phyloP scores from a whole-genome alignment of 208 protist genomes.

The Novymonas esmeraldas region DNA sequence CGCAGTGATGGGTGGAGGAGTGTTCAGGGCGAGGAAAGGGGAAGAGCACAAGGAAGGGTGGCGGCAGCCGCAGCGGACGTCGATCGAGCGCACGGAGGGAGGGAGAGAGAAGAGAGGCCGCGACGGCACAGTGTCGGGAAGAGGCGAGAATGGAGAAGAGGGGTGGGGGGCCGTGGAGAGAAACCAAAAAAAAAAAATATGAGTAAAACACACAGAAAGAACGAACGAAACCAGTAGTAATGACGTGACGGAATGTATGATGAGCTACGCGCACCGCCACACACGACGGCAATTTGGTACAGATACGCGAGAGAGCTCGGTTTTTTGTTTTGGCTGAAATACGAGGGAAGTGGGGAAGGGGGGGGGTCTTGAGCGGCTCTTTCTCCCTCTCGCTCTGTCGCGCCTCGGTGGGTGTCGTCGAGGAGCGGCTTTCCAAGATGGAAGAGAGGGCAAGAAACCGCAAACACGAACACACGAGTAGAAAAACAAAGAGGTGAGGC shows the following conservation, averaged over 20 bases:
- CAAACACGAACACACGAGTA: not conserved
- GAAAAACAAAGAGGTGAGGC: too few relatives aligned
- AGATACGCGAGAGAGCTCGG: too few relatives aligned
- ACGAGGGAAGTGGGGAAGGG: not conserved
- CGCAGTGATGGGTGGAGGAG: too few relatives aligned
- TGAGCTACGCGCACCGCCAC: not conserved
- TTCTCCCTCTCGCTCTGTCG: too few relatives aligned
- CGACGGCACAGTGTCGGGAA: too few relatives aligned
- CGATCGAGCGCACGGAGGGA: not conserved
- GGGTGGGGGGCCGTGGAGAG: not conserved
- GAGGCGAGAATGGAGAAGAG: not conserved
- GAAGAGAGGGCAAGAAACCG: not conserved
- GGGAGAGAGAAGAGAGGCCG: not conserved
- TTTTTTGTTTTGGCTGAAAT: too few relatives aligned
- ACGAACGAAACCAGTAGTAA: not conserved
- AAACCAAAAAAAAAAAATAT: not conserved
- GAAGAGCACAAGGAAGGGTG: too few relatives aligned
- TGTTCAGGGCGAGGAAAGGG: too few relatives aligned
- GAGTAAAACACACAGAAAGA: not conserved
- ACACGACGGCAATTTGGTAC: not conserved
- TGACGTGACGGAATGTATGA: constrained; percentile 2
- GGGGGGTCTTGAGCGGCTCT: not conserved
- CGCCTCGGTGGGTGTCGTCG: not conserved
- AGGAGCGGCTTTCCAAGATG: not conserved
- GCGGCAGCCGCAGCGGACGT: too few relatives aligned